Evolutionary conservation across 1,284 basidiomycete genomes (phyloP), one percentile per base, ranked within the genome.

Genomic region (Thecaphora thlaspeos): DNA sequence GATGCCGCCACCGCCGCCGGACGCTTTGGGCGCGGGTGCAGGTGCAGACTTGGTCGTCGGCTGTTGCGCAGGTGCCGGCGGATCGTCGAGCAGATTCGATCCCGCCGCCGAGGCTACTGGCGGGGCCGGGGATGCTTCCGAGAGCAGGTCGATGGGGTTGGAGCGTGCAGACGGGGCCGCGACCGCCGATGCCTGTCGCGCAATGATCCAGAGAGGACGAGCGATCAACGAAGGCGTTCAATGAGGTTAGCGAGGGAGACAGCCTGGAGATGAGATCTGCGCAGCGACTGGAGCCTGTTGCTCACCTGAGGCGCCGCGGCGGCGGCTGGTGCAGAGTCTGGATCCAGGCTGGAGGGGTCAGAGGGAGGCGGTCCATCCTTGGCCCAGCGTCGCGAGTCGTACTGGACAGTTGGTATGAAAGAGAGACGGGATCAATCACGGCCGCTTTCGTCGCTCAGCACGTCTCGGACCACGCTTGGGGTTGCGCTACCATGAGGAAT

Each of bases 371-470:
- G 88, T 0, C 89, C 91, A 24, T 95, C 89, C 80, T 88, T 83
- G 0, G 91, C 94, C 94, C 94, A 98, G 53, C 92, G 83, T 39
- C 85, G 84, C 12, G 88, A 86, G 79, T 98, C 95, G 78, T 98
- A 98, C 79, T 56, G 26, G 14, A 26, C 17, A 19, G 38, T 5
- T 15, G n/a, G 19, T n/a, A 19, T 14, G 38, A 7, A 7, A 30
- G 28, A 30, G 14, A 30, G 28, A 30, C 8, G 15, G 14, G 24
- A 23, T 15, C 15, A 38, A 34, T 49, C 18, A 34, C 12, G 19
- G 19, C n/a, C n/a, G n/a, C n/a, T n/a, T n/a, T n/a, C n/a, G n/a
- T n/a, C n/a, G n/a, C n/a, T n/a, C n/a, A n/a, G n/a, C n/a, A n/a
- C n/a, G n/a, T n/a, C n/a, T n/a, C n/a, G n/a, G n/a, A n/a, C n/a